phyloP scores from a whole-genome alignment of 805 yeast species.

The Cyberlindnera saturnus region DNA sequence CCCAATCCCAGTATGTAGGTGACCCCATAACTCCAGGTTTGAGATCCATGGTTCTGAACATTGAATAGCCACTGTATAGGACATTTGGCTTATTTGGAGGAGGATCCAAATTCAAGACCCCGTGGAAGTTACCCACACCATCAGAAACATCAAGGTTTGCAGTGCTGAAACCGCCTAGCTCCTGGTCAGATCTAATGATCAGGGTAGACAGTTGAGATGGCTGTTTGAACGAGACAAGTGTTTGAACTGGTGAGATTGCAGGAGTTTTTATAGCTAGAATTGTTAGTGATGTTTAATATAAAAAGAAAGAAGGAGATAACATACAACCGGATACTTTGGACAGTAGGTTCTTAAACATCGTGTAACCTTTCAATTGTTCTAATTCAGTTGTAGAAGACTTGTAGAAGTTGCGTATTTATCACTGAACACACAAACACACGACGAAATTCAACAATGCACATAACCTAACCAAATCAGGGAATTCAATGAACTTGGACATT shows the following conservation, averaged over 20 bases:
- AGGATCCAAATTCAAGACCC: conserved; percentile 59
- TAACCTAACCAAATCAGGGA: no score
- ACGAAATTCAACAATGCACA: no score
- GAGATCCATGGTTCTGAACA: conserved; percentile 75
- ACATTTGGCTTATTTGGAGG: conserved; percentile 63
- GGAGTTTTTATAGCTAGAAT: conserved; percentile 13
- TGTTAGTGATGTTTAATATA: background rate
- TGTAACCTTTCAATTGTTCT: no score
- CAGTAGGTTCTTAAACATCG: background rate
- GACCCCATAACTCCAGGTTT: conserved; percentile 36
- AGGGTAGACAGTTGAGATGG: conserved; percentile 43
- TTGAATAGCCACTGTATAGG: conserved; percentile 63
- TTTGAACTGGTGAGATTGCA: conserved; percentile 23
- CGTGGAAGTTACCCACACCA: conserved; percentile 58
- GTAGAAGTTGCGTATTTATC: no score
- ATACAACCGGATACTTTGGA: background rate
- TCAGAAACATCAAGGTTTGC: conserved; percentile 42
- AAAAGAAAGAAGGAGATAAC: background rate
- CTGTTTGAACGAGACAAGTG: conserved; percentile 54
- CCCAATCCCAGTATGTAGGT: conserved; percentile 65
- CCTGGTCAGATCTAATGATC: conserved; percentile 63
- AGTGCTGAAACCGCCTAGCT: conserved; percentile 74
- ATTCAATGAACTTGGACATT: no score
- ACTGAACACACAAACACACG: no score
- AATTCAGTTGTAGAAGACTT: no score